Evolutionary conservation across 164 flowering plant genomes (phyloP), one percentile per base, ranked within the genome.

Genomic region (Pachysandra terminalis): DNA sequence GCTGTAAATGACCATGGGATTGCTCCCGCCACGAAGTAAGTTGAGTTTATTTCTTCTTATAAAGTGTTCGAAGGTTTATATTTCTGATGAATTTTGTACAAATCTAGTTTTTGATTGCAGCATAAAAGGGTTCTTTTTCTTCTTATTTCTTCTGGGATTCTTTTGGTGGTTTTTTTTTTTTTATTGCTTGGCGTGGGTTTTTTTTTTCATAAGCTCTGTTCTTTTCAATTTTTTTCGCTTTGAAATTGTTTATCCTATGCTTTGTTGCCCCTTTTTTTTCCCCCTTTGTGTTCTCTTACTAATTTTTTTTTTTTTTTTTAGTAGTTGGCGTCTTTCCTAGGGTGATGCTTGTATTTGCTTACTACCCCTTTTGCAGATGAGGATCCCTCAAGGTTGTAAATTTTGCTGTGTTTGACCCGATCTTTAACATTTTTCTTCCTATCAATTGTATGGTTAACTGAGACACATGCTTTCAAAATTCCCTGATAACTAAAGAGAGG

Each of bases 21-120:
- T 64, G 78, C 81, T 70, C 87, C 89, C 68, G 86, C 88, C 68
- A 73, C 90, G 32, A 90, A 87, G 92, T 87, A 81, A 69, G 37
- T 32, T 32, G 7, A 32, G 37, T 69, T 52, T 41, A 5, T 40
- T 5, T 40, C 7, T 10, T 40, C n/a, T 40, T 5, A 40, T 40
- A 5, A 5, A 10, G 45, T 40, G 5, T 40, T 40, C 7, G 45
- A 10, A 10, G 5, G 5, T 13, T 45, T 45, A 45, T 45, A 45
- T 45, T 45, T 45, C 17, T 10, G 1, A 45, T 12, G 51, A 10
- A 45, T 45, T 45, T 45, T 45, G 16, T 45, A 15, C 51, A 45
- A 45, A 45, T 45, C 10, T 10, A 12, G 51, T 45, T 45, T 45
- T 10, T 10, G 10, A 45, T 45, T 45, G 15, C 51, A 45, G 51